Conservation (phyloP, 371 early-diverging fungal genomes). For the Lichtheimia ornata region DNA sequence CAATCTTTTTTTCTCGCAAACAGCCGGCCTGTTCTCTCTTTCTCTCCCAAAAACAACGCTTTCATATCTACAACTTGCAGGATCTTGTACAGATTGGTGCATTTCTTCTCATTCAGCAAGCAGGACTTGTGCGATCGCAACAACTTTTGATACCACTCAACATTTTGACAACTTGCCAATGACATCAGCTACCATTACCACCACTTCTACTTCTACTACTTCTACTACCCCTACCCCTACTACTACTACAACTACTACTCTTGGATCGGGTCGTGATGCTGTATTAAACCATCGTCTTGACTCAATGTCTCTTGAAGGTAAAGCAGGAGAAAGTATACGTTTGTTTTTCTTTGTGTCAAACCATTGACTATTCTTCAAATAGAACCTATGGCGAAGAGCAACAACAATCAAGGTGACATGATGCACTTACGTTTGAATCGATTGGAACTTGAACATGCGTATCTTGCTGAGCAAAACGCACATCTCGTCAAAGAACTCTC, state of each 20-base stretch:
- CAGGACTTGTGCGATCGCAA: no score
- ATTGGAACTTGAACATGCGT: slow-evolving; percentile 46
- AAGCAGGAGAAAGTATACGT: neutral
- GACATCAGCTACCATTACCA: no score
- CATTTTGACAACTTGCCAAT: no score
- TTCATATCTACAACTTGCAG: no score
- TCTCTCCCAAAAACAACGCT: neutral
- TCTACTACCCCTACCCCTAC: no score
- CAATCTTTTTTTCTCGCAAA: neutral
- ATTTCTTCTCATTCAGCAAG: no score
- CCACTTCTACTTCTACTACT: no score
- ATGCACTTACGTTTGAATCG: slow-evolving; percentile 17
- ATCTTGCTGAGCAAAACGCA: slow-evolving; percentile 42
- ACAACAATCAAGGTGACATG: neutral
- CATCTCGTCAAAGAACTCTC: slow-evolving; percentile 40
- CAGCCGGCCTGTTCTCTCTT: neutral
- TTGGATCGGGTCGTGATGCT: neutral
- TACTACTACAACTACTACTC: slow-evolving; percentile 1
- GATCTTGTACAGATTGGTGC: no score
- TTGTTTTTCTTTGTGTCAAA: neutral
- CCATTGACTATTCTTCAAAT: no score
- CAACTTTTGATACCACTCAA: no score
- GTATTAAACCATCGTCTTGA: neutral
- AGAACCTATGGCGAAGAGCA: neutral
- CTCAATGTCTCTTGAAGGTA: slow-evolving; percentile 7